phyloP scores from a whole-genome alignment of 441 rosid species.

The Syzygium syzygioides region DNA sequence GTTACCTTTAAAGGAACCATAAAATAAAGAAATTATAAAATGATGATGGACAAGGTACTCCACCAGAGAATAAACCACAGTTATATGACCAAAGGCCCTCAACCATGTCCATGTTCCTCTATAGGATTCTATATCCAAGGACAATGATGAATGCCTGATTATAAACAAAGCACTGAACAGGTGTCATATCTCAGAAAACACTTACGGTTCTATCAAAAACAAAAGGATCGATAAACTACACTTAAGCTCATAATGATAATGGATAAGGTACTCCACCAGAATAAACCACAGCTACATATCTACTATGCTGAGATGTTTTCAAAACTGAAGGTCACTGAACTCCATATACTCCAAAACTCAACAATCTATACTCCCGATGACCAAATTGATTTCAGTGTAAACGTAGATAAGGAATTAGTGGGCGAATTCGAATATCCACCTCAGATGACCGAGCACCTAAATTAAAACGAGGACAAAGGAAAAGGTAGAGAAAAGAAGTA shows the following conservation, averaged over 20 bases:
- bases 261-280: not conserved
- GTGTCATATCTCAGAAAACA: not conserved
- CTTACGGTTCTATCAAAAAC: not conserved
- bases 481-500: conserved; percentile 15
- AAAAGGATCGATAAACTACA: not conserved
- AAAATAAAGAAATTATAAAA: not conserved
- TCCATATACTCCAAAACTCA: not conserved
- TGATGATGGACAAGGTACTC: not conserved
- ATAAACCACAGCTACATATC: not conserved
- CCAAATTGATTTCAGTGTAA: not conserved
- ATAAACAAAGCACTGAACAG: not conserved
- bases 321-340: not conserved
- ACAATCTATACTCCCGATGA: not conserved
- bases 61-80: not conserved
- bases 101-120: not conserved
- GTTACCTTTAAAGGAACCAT: not conserved
- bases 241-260: not conserved
- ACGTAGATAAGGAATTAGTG: not conserved
- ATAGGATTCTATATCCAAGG: not conserved
- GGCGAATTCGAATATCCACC: not conserved
- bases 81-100: not conserved
- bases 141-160: not conserved
- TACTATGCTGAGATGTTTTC: not conserved
- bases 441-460: not conserved
- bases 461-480: not conserved